A percentile compares a stretch with the other conserved stretches of the same genome.
These are phyloP conservation scores for Syzygium aqueum DNA, from an alignment of 345 rosid genomes.

Conservation along the genomic window DNA sequence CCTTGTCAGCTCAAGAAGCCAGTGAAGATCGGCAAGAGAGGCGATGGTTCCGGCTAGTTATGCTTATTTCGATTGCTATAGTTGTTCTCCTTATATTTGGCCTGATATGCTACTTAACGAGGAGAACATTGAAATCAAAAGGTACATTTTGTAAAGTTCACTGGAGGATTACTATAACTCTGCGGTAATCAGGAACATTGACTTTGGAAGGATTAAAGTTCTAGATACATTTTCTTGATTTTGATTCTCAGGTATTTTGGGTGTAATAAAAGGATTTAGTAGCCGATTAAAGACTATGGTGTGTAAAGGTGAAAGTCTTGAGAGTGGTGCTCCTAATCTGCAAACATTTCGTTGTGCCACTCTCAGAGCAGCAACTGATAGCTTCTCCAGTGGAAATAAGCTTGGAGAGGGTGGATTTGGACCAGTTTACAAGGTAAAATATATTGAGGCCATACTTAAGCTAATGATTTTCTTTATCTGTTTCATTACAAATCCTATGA, in stretches of 20 bases:
- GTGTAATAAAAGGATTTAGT: background rate
- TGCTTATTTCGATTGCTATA: conserved; percentile 9
- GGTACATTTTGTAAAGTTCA: conserved; percentile 5
- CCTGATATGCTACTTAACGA: background rate
- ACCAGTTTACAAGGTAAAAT: conserved; percentile 28
- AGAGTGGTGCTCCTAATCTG: conserved; percentile 8
- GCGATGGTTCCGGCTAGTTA: conserved; percentile 1
- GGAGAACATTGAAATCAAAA: conserved; percentile 5
- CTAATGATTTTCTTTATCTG: background rate
- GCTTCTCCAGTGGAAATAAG: conserved; percentile 23
- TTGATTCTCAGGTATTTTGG: background rate
- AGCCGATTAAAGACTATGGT: background rate
- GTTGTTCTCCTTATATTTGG: conserved; percentile 3
- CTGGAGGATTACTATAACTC: background rate
- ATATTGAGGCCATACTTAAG: background rate
- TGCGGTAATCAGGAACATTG: background rate
- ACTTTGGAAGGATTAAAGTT: background rate
- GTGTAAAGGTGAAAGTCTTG: background rate
- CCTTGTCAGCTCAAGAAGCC: conserved; percentile 15
- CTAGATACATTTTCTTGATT: background rate
- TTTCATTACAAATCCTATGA: background rate
- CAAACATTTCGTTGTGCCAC: conserved; percentile 12
- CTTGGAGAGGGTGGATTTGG: conserved; percentile 43
- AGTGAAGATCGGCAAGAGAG: conserved; percentile 1
- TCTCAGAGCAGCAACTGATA: conserved; percentile 23